Conservation (phyloP, 2,329 filamentous ascomycete species). For the Camptophora hylomeconis region DNA sequence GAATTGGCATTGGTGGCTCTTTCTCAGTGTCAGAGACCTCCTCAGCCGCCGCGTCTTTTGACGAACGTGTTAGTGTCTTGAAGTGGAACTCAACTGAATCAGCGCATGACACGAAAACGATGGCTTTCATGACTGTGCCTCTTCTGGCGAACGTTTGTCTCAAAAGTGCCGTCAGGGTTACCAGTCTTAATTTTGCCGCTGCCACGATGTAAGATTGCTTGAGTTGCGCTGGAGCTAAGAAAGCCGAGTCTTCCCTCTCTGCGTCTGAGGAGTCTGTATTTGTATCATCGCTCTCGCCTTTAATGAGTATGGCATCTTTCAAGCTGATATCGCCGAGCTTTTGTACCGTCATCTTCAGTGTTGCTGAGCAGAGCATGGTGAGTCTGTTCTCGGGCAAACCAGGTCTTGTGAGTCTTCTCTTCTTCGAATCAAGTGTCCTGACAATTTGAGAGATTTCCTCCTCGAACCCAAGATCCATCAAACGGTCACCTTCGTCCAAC, state of each 20-base stretch:
- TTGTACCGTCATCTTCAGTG: constrained; percentile 96
- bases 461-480: constrained; percentile 97
- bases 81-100: constrained; percentile 97
- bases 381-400: constrained; percentile 60
- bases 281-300: constrained; percentile 47
- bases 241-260: constrained; percentile 37
- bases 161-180: constrained; percentile 71
- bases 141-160: constrained; percentile 79
- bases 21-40: constrained; percentile 15
- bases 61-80: constrained; percentile 52
- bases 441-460: constrained; percentile 85
- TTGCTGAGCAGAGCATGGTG: constrained; percentile 88
- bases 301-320: constrained; percentile 80
- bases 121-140: constrained; percentile 90
- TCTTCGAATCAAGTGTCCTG: constrained; percentile 57
- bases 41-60: constrained; percentile 15
- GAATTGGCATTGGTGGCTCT: not conserved
- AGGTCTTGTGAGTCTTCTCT: constrained; percentile 44
- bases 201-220: constrained; percentile 85
- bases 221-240: constrained; percentile 78
- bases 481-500: constrained; percentile 87
- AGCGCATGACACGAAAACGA: constrained; percentile 92
- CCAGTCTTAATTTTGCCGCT: constrained; percentile 78
- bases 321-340: constrained; percentile 87
- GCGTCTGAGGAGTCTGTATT: constrained; percentile 38